Conservation (phyloP, 306 rosid genomes). For the Sicyos baderoa region DNA sequence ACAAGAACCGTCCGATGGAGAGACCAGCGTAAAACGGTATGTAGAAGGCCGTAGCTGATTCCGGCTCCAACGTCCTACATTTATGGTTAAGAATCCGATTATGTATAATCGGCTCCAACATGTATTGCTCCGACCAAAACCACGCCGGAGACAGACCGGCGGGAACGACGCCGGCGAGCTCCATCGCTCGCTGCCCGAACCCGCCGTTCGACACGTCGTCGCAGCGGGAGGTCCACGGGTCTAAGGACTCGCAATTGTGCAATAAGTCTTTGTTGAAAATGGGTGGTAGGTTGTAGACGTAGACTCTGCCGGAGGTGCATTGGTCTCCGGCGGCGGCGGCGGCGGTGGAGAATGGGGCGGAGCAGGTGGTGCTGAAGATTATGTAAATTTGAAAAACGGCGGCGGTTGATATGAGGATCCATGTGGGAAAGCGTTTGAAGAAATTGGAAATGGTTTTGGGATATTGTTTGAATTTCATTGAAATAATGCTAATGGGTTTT, state of each 20-base stretch:
- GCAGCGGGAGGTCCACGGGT: conserved; percentile 76
- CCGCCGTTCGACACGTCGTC: conserved; percentile 55
- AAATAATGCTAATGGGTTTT: neutral
- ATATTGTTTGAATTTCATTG: neutral
- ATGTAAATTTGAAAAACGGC: neutral
- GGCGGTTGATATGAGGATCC: conserved; percentile 3
- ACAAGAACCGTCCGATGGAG: conserved; percentile 10
- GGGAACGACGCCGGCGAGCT: conserved; percentile 42
- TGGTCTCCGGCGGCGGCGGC: conserved; percentile 3
- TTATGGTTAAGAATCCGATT: conserved; percentile 7
- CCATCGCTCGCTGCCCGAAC: conserved; percentile 40
- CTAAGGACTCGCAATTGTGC: conserved; percentile 1
- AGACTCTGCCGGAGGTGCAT: conserved; percentile 12
- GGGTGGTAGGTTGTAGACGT: conserved; percentile 8
- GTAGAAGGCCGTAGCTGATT: conserved; percentile 24
- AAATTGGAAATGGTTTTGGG: neutral
- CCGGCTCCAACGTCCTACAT: conserved; percentile 17
- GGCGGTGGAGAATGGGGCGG: neutral
- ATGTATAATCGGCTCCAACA: conserved; percentile 15
- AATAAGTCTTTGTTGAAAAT: neutral
- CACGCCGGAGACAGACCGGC: conserved; percentile 49
- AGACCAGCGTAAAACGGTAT: conserved; percentile 23
- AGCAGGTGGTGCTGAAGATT: conserved; percentile 13
- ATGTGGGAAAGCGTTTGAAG: neutral
- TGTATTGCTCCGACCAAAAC: conserved; percentile 53